phyloP scores from a whole-genome alignment of 257 asterid genomes.

The Penstemon davidsonii region DNA sequence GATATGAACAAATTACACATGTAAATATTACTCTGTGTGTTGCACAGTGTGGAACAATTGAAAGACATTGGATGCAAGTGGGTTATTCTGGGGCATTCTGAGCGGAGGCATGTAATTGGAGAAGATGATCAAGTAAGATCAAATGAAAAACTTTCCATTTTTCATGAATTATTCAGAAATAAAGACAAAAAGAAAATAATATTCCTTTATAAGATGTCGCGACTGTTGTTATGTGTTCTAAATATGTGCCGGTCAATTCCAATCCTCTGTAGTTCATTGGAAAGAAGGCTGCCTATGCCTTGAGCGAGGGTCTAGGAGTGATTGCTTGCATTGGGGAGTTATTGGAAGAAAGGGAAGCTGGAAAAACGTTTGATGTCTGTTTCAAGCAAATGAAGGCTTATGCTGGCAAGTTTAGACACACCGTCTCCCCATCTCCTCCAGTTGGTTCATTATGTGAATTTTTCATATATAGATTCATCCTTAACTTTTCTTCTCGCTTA shows the following conservation, averaged over 20 bases:
- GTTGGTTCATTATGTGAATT: background rate
- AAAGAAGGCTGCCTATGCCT: conserved; percentile 95
- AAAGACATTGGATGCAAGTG: conserved; percentile 93
- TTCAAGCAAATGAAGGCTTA: conserved; percentile 84
- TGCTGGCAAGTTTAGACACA: conserved; percentile 51
- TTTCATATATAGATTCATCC: background rate
- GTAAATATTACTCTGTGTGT: conserved; percentile 16
- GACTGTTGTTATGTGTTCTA: conserved; percentile 14
- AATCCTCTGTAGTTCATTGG: conserved; percentile 73
- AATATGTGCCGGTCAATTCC: conserved; percentile 29
- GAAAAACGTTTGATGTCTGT: conserved; percentile 96
- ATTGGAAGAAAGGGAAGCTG: conserved; percentile 88
- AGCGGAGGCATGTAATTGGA: conserved; percentile 85
- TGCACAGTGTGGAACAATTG: conserved; percentile 80
- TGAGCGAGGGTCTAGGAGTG: conserved; percentile 83
- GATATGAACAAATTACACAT: background rate
- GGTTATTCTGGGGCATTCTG: conserved; percentile 98
- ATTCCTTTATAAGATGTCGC: background rate
- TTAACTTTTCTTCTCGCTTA: conserved; percentile 6
- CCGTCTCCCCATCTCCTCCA: background rate
- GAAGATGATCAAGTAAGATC: conserved; percentile 81
- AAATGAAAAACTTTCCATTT: conserved; percentile 16
- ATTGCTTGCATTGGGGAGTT: conserved; percentile 98
- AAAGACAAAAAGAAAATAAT: background rate
- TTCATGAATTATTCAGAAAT: background rate